These are phyloP conservation scores for Brettanomyces custersianus DNA, from an alignment of 805 yeast species.

Conservation along the genomic window DNA sequence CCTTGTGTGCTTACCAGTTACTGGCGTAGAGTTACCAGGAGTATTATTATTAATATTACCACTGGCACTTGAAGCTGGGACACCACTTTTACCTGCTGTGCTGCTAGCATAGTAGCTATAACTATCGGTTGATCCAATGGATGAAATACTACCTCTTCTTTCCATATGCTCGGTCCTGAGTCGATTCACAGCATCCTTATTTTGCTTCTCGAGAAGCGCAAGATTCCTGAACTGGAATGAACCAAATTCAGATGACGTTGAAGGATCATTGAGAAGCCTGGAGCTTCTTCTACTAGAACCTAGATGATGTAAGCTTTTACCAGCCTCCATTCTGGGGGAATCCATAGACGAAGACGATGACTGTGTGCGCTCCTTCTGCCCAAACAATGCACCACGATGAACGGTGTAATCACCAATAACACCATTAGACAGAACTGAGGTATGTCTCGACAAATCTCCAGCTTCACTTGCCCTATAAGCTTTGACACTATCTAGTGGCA, in stretches of 20 bases:
- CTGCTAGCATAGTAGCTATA: constrained; percentile 9
- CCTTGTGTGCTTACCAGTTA: constrained; percentile 1
- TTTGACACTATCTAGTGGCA: background rate
- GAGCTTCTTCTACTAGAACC: constrained; percentile 74
- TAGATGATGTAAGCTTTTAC: too few species aligned
- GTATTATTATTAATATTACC: constrained; percentile 7
- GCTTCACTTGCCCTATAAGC: constrained; percentile 3
- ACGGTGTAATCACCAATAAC: constrained; percentile 6
- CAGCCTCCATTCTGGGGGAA: constrained; percentile 29
- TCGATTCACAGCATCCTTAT: constrained; percentile 83
- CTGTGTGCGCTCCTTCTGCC: constrained; percentile 8
- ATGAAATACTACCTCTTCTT: constrained; percentile 31
- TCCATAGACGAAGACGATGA: constrained; percentile 20
- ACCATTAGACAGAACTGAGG: constrained; percentile 1
- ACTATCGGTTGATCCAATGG: constrained; percentile 37
- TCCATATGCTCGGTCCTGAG: constrained; percentile 77
- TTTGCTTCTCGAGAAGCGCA: constrained; percentile 86
- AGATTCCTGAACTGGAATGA: constrained; percentile 84
- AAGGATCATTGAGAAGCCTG: constrained; percentile 50
- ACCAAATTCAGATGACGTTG: constrained; percentile 70
- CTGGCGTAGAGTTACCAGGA: constrained; percentile 18
- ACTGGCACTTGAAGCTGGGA: too few species aligned
- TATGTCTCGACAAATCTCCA: background rate
- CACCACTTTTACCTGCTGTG: too few species aligned
- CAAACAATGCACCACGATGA: background rate